Evolutionary conservation across 2,329 filamentous ascomycete species (phyloP).

Genomic region (Penicillium glabrum): DNA sequence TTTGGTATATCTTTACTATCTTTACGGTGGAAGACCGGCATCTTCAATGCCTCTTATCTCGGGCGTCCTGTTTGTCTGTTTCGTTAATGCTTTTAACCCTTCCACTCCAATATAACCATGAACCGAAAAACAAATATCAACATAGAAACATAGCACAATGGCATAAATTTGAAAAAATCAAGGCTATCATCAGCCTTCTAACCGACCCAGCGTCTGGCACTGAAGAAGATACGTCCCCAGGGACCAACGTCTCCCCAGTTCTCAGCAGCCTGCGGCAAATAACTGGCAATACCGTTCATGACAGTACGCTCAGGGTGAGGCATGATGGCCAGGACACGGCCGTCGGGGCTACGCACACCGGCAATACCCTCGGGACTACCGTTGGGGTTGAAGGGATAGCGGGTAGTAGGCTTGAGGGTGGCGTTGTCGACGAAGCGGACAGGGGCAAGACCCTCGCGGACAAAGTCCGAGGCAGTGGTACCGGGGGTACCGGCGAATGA

Average conservation of each 20-base stretch:
- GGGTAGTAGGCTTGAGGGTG: constrained; percentile 67
- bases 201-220: constrained; percentile 83
- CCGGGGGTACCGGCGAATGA: constrained; percentile 59
- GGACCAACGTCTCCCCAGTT: constrained; percentile 81
- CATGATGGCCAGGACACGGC: constrained; percentile 85
- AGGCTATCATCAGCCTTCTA: constrained; percentile 29
- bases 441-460: constrained; percentile 68
- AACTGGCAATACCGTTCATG: constrained; percentile 75
- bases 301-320: constrained; percentile 91
- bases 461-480: constrained; percentile 50
- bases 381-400: constrained; percentile 88
- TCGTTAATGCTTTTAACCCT: constrained; percentile 15
- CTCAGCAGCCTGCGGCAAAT: constrained; percentile 62
- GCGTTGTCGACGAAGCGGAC: constrained; percentile 85
- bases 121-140: constrained; percentile 14
- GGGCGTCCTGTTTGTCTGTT: neutral
- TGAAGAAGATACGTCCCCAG: constrained; percentile 84
- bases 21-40: constrained; percentile 1
- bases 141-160: constrained; percentile 2
- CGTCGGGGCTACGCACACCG: constrained; percentile 73
- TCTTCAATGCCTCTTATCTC: constrained; percentile 9
- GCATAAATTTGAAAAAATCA: neutral
- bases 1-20: constrained; percentile 14
- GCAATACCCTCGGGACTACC: constrained; percentile 80
- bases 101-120: constrained; percentile 13